These are phyloP conservation scores for Chaetomium cochliodes DNA, from an alignment of 495 filamentous ascomycete genomes.

Conservation along the genomic window DNA sequence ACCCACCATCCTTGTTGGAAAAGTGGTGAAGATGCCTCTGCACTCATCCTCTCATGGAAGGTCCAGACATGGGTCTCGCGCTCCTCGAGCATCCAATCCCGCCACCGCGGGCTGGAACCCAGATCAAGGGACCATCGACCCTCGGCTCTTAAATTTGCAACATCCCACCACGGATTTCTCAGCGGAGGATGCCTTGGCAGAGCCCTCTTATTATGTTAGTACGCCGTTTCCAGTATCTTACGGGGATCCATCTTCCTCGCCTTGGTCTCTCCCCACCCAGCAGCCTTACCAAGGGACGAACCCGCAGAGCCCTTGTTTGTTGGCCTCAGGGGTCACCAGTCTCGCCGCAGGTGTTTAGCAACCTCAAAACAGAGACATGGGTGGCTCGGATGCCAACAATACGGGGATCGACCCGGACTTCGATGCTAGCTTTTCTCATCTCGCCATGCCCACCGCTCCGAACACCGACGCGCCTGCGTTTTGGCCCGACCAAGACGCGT, in stretches of 20 bases:
- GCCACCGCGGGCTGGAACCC: conserved; percentile 11
- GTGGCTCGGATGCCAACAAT: not conserved
- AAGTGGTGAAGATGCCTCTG: conserved; percentile 14
- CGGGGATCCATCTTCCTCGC: not conserved
- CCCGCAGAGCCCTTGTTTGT: not conserved
- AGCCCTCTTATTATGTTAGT: not conserved
- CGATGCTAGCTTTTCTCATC: not conserved
- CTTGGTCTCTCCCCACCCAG: not conserved
- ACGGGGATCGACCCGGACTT: conserved; percentile 2
- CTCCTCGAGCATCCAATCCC: not conserved
- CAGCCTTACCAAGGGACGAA: not conserved
- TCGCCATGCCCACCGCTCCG: conserved; percentile 4
- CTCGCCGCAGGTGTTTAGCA: conserved; percentile 7
- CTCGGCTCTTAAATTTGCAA: conserved; percentile 1
- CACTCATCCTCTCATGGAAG: not conserved
- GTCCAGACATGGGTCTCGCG: conserved; percentile 1
- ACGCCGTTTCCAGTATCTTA: not conserved
- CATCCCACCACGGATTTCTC: not conserved
- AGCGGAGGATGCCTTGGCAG: not conserved
- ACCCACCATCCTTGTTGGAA: not conserved
- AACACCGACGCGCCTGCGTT: not conserved
- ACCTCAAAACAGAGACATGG: conserved; percentile 20
- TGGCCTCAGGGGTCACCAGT: not conserved
- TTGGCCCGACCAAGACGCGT: not conserved
- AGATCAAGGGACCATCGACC: conserved; percentile 15